Evolutionary conservation across 2,329 filamentous ascomycete species (phyloP), one percentile per base, ranked within the genome.

Genomic region (Alternaria panax): DNA sequence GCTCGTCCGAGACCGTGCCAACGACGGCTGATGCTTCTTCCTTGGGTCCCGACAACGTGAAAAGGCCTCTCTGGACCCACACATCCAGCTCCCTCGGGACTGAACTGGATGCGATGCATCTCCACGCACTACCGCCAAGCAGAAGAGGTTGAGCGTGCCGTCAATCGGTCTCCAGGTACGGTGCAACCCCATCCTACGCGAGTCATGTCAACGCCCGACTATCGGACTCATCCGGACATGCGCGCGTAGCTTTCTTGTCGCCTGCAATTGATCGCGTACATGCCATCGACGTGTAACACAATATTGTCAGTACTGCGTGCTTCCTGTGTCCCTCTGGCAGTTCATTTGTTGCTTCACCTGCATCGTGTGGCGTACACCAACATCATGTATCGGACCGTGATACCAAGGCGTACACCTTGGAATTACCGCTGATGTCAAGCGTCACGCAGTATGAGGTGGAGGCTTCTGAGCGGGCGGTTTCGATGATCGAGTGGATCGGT

Each of bases 11-110:
- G 18, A 41, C 25, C 12, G 24, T 38, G 50, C 50, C 30, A 51
- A 51, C 25, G 36, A 36, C 50, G 50, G 50, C 36, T 42, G 24
- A 51, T 20, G 11, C 38, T 41, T 51, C 50, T 30, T 51, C 50
- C 50, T 48, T 22, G 28, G 30, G 45, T 48, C 30, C 45, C 45
- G 30, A 48, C 30, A 48, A 7, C 18, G 34, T 30, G 28, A 34
- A n/a, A 47, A 22, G 45, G 14, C 16, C 22, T 25, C 45, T 36
- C 36, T 16, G 22, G 30, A 48, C 32, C 45, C 45, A 34, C 45
- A 14, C 30, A 24, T 24, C 20, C 45, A 36, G 9, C 14, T n/a
- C 7, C 30, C 45, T 36, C 12, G 18, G 22, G 30, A 47, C 28
- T 9, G 45, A 12, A 24, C 16, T 41, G 7, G 20, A 41, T 41